Base-by-base conservation (phyloP, 2,329 filamentous ascomycete genomes). In the Lanzia echinophila region DNA sequence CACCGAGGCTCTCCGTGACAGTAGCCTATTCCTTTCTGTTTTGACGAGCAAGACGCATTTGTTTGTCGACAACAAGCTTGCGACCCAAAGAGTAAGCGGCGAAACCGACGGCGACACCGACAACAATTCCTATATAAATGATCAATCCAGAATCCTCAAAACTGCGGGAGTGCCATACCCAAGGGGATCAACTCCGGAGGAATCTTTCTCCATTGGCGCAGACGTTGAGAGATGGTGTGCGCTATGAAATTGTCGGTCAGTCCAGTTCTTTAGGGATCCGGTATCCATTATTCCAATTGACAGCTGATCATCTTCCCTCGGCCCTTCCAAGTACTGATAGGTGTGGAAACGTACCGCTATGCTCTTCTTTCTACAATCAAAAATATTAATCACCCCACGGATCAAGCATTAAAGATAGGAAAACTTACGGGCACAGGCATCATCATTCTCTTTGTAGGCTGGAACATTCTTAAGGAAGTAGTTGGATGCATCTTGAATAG, bases 191-290 rank as follows among this genome's bases (percentile, higher is more conserved):
- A 81, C 81, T 99, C 94, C 65, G 90, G 84, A 64, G 94, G 94
- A 69, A 97, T 87, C 75, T 85, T 84, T 81, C 87, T 91, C 69
- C 96, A 79, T 71, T 84, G 86, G 71, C 91, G 88, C 67, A 99
- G 79, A 71, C 92, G 89, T 79, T 97, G 94, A 63, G 92, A 96
- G 74, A 97, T 84, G 67, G 92, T 96, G 78, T 97, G 94, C 71
- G 90, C 94, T 99, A 65, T 62, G 60, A 54, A 58, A 11, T 47
- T 47, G 17, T 17, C 44, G 33, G 52, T 66, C 55, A 67, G 64
- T 55, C 44, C 45, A 38, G 44, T 15, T 36, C 46, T 8, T 15
- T 10, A 22, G 22, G 20, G 42, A 49, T 54, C 36, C 11, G 22
- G n/a, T n/a, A 44, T 19, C 34, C 22, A 33, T 20, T 31, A 39